A percentile compares a stretch with the other conserved stretches of the same genome.
Evolutionary conservation across 1,284 basidiomycete genomes (phyloP).

Genomic region (Tilletia indica): DNA sequence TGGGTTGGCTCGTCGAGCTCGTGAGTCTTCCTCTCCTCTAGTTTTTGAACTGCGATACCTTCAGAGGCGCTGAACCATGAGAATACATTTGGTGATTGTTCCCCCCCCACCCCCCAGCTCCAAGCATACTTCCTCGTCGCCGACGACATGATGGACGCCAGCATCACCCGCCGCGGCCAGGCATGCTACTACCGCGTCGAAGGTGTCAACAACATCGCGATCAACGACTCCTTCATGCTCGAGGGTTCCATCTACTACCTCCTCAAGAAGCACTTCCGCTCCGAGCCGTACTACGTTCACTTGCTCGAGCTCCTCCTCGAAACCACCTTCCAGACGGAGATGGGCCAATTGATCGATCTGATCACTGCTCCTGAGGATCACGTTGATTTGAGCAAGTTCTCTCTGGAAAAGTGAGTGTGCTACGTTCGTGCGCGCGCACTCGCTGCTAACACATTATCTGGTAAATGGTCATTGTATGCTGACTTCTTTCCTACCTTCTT

Average conservation of each 20-base stretch:
- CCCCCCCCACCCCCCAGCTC: conserved; percentile 63
- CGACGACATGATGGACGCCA: conserved; percentile 96
- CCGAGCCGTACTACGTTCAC: conserved; percentile 79
- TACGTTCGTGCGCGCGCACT: not conserved
- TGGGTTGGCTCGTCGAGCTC: conserved; percentile 95
- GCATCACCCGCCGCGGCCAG: conserved; percentile 92
- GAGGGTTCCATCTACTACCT: conserved; percentile 89
- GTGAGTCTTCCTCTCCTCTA: conserved; percentile 61
- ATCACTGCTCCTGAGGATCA: conserved; percentile 89
- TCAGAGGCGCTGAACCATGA: not conserved
- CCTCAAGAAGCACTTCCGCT: conserved; percentile 82
- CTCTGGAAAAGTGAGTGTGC: conserved; percentile 67
- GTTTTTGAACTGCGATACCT: not conserved
- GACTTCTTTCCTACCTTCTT: conserved; percentile 22
- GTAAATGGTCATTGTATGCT: not conserved
- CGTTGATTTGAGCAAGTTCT: conserved; percentile 85
- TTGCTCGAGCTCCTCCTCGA: conserved; percentile 89
- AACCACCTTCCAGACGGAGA: conserved; percentile 87
- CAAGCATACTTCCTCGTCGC: conserved; percentile 98
- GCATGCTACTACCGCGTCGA: conserved; percentile 80
- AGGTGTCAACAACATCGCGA: conserved; percentile 77
- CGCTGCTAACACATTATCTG: no score
- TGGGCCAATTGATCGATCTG: conserved; percentile 91
- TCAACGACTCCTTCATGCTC: conserved; percentile 97
- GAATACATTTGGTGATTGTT: not conserved